Evolutionary conservation across 2,329 filamentous ascomycete genomes (phyloP).

Genomic region (Trichoderma oligosporum): DNA sequence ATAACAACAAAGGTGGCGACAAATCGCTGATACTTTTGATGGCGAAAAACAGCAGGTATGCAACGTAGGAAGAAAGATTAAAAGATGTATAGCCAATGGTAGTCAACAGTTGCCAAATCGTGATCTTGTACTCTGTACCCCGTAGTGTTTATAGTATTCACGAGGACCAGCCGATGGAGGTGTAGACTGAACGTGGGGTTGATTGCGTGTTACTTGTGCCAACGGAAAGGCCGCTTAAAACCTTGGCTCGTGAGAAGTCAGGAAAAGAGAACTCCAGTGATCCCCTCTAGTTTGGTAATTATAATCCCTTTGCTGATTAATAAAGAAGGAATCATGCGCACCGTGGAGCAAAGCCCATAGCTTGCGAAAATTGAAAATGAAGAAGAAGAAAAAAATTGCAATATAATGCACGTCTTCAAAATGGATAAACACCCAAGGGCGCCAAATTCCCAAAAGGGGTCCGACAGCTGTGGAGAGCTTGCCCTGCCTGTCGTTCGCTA

Average conservation of each 20-base stretch:
- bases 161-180: conserved; percentile 2
- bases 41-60: not conserved
- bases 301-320: too few species aligned
- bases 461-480: conserved; percentile 13
- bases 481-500: not conserved
- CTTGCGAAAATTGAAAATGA: too few species aligned
- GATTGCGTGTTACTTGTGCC: not conserved
- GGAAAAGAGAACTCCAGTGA: not conserved
- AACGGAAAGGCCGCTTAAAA: conserved; percentile 1
- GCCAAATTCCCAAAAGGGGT: not conserved
- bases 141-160: not conserved
- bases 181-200: not conserved
- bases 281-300: not conserved
- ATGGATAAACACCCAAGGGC: too few species aligned
- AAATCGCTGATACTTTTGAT: not conserved
- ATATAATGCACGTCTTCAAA: too few species aligned
- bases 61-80: too few species aligned
- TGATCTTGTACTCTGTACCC: too few species aligned
- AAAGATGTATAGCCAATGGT: too few species aligned
- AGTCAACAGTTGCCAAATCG: too few species aligned
- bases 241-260: not conserved
- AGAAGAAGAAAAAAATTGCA: too few species aligned
- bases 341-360: too few species aligned
- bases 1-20: too few species aligned
- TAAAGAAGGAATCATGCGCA: too few species aligned